phyloP scores from a whole-genome alignment of 441 rosid genomes.

The Breynia disticha region DNA sequence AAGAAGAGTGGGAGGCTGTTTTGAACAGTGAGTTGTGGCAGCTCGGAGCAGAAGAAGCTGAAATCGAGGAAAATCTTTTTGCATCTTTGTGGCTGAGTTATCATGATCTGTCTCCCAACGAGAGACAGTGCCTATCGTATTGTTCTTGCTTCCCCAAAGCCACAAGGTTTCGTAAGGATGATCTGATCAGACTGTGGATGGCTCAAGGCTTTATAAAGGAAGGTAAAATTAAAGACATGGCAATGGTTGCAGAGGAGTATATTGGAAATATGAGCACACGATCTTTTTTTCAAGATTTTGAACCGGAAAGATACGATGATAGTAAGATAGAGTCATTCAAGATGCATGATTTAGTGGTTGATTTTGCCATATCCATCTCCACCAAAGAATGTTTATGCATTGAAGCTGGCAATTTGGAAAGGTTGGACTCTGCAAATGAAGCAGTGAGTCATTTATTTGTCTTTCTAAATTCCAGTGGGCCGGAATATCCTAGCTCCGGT shows the following conservation, averaged over 20 bases:
- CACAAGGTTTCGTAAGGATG: neutral
- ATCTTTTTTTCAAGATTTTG: conserved; percentile 15
- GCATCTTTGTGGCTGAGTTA: conserved; percentile 5
- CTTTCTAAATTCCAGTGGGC: neutral
- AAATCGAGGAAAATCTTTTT: neutral
- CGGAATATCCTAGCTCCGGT: neutral
- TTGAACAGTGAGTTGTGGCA: conserved; percentile 10
- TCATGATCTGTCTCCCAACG: neutral
- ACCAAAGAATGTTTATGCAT: neutral
- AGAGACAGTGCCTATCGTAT: conserved; percentile 1
- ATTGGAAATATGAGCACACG: neutral
- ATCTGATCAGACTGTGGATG: conserved; percentile 5
- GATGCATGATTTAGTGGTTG: conserved; percentile 16
- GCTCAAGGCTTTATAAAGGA: conserved; percentile 4
- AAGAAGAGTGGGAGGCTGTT: conserved; percentile 18
- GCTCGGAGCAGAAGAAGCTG: neutral
- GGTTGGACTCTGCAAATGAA: neutral
- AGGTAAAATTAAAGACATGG: neutral
- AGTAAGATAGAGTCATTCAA: neutral
- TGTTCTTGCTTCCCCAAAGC: conserved; percentile 14
- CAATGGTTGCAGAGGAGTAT: conserved; percentile 1
- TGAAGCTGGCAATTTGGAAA: neutral
- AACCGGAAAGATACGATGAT: neutral
- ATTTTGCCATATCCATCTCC: neutral
- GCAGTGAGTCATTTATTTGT: neutral